Conservation (phyloP, 2,329 filamentous ascomycete genomes). For the Lecanicillium sp. region DNA sequence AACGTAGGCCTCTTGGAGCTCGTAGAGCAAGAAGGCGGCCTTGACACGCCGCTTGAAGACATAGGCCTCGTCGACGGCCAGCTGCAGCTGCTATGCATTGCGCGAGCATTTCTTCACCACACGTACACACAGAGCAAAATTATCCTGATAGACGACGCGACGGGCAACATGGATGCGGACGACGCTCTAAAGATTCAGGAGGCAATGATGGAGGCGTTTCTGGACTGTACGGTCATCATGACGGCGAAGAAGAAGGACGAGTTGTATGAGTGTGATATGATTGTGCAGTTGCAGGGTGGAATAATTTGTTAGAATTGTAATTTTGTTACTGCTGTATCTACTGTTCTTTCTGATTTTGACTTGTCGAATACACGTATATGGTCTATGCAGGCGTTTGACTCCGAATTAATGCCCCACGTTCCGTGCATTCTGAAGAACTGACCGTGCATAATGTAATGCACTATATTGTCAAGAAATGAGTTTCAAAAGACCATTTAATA, state of each 20-base stretch:
- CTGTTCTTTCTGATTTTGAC: too few relatives aligned
- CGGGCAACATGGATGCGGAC: background rate
- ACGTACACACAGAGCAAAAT: constrained; percentile 3
- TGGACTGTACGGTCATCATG: background rate
- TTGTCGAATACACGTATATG: too few relatives aligned
- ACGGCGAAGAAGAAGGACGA: background rate
- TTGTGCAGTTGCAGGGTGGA: constrained; percentile 8
- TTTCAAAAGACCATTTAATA: too few relatives aligned
- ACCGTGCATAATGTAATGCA: too few relatives aligned
- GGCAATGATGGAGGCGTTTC: background rate
- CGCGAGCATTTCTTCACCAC: constrained; percentile 9
- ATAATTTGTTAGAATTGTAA: background rate
- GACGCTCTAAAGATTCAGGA: background rate
- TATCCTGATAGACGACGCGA: constrained; percentile 2
- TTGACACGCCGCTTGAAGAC: constrained; percentile 21
- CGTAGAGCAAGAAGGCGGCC: constrained; percentile 23
- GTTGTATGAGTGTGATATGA: constrained; percentile 2
- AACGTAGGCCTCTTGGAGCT: constrained; percentile 30
- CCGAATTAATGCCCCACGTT: too few relatives aligned
- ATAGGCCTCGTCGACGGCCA: constrained; percentile 21
- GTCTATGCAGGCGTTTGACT: too few relatives aligned
- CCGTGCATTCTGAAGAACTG: too few relatives aligned
- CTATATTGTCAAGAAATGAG: too few relatives aligned
- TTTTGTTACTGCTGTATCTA: too few relatives aligned
- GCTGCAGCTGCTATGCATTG: constrained; percentile 3